Evolutionary conservation across 148 eudicot genomes (phyloP).

Genomic region (Fagopyrum tataricum): DNA sequence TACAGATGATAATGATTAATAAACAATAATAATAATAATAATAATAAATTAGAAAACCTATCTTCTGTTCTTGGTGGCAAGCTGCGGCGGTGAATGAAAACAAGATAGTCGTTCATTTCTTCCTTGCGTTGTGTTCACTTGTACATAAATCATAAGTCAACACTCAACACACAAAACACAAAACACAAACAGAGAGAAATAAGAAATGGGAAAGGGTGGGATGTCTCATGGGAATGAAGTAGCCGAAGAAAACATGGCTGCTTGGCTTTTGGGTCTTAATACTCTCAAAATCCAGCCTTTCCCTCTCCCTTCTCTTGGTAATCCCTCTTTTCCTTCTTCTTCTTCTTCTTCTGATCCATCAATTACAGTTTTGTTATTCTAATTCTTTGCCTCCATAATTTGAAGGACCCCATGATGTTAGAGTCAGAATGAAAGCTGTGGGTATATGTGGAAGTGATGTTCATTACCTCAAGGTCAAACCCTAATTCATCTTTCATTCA

Average conservation of each 20-base stretch:
- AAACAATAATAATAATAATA: background rate
- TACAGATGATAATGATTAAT: too few species aligned
- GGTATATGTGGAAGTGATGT: conserved; percentile 99
- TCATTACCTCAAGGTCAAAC: conserved; percentile 80
- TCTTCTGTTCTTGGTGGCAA: background rate
- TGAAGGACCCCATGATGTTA: conserved; percentile 81
- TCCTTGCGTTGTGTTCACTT: background rate
- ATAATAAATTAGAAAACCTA: background rate
- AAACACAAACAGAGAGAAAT: background rate
- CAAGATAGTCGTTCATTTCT: background rate
- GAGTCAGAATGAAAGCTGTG: conserved; percentile 92
- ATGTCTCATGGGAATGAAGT: conserved; percentile 29
- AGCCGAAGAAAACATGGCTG: conserved; percentile 84
- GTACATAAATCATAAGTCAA: background rate
- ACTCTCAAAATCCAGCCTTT: conserved; percentile 84
- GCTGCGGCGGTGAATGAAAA: background rate
- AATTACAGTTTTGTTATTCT: background rate
- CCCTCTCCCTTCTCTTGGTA: conserved; percentile 87
- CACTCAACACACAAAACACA: background rate
- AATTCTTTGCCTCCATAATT: background rate
- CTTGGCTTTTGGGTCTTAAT: conserved; percentile 78
- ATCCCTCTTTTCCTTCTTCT: background rate
- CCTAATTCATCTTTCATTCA: background rate
- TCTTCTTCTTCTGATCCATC: background rate
- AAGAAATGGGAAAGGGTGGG: conserved; percentile 63